phyloP scores from a whole-genome alignment of 106 monocot genomes.

The Agapanthus africanus region DNA sequence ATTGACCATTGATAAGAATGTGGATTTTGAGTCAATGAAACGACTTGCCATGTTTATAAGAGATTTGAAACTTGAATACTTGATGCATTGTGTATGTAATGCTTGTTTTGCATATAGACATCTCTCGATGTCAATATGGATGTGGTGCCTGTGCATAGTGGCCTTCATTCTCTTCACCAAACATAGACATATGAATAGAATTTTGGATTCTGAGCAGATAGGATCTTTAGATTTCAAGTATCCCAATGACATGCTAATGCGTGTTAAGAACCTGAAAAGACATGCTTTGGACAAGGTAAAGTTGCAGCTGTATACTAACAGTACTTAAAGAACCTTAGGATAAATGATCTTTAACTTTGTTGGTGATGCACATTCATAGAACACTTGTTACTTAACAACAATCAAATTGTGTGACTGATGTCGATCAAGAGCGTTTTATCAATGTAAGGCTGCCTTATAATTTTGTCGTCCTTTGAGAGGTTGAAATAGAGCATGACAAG shows the following conservation, averaged over 20 bases:
- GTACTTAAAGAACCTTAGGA: too few relatives aligned
- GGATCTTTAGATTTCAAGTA: neutral
- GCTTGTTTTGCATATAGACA: neutral
- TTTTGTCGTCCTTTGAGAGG: too few relatives aligned
- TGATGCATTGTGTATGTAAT: neutral
- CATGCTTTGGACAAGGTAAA: neutral
- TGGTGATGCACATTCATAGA: too few relatives aligned
- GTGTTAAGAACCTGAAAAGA: neutral
- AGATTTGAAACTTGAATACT: neutral
- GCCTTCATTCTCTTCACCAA: neutral
- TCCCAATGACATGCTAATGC: neutral
- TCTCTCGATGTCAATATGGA: neutral
- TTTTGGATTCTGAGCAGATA: neutral
- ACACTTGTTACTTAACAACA: too few relatives aligned
- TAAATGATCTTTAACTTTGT: too few relatives aligned
- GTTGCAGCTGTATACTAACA: too few relatives aligned
- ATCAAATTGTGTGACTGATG: too few relatives aligned
- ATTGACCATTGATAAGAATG: neutral
- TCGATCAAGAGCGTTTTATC: too few relatives aligned
- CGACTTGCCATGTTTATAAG: neutral
- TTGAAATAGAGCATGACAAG: too few relatives aligned
- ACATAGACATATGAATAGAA: neutral
- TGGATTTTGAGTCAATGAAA: neutral
- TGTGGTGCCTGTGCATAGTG: neutral
- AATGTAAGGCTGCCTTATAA: too few relatives aligned